A percentile compares a stretch with the other conserved stretches of the same genome.
phyloP scores from a whole-genome alignment of 352 stramenopile genomes.

The Pythium utonaiense region DNA sequence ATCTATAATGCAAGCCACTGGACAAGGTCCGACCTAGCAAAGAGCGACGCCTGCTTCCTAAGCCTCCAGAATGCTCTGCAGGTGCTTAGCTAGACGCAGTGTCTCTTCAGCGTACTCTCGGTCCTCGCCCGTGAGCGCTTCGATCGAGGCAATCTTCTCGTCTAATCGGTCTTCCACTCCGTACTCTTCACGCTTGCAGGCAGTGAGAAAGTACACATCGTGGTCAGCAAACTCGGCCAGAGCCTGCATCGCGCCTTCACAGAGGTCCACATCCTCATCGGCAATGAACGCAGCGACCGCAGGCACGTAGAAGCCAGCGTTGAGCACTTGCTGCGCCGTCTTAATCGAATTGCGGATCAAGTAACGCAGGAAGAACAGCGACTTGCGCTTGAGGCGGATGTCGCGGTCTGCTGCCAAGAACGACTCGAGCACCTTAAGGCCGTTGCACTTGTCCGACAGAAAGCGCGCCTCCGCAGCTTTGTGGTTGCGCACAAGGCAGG shows the following conservation, averaged over 20 bases:
- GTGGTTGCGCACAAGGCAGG: slow-evolving; percentile 78
- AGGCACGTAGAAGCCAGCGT: slow-evolving; percentile 43
- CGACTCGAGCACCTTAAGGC: slow-evolving; percentile 48
- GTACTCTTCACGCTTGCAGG: slow-evolving; percentile 50
- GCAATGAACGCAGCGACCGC: slow-evolving; percentile 45
- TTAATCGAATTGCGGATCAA: slow-evolving; percentile 56
- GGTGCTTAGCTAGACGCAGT: slow-evolving; percentile 45
- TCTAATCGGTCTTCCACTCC: slow-evolving; percentile 42
- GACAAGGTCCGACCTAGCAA: background rate
- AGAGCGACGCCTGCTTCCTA: background rate
- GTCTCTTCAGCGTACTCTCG: slow-evolving; percentile 70
- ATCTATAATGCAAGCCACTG: background rate
- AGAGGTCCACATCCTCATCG: slow-evolving; percentile 75
- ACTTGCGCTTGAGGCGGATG: slow-evolving; percentile 74
- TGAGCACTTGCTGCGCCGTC: slow-evolving; percentile 49
- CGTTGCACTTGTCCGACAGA: slow-evolving; percentile 50
- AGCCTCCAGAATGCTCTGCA: slow-evolving; percentile 28
- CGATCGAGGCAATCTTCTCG: slow-evolving; percentile 57
- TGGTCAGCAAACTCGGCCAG: slow-evolving; percentile 66
- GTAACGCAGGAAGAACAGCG: slow-evolving; percentile 83
- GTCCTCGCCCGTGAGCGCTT: slow-evolving; percentile 59
- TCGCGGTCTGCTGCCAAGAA: slow-evolving; percentile 50
- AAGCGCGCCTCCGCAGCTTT: slow-evolving; percentile 56
- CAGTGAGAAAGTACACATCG: slow-evolving; percentile 51
- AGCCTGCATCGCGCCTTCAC: slow-evolving; percentile 67